Conservation (phyloP, 768 basidiomycete genomes). For the Leccinum subtestaceum region DNA sequence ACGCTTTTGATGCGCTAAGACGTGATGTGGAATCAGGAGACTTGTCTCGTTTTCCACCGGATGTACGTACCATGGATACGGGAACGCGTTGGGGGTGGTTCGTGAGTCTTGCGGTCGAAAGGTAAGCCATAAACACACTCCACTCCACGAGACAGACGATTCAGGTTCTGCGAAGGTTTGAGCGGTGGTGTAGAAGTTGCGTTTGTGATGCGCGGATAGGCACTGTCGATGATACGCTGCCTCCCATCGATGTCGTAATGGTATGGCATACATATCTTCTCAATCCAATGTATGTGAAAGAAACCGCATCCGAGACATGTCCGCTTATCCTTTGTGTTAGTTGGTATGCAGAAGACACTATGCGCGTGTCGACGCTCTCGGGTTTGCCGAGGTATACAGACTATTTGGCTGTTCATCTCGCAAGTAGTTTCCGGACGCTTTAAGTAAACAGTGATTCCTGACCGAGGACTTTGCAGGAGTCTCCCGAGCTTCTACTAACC, state of each 20-base stretch:
- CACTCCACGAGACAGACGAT: not conserved
- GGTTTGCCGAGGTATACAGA: conserved; percentile 10
- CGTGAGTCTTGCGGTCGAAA: conserved; percentile 34
- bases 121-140: conserved; percentile 12
- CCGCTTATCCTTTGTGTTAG: not conserved
- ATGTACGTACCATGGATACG: conserved; percentile 9
- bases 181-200: conserved; percentile 29
- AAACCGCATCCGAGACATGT: not conserved
- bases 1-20: conserved; percentile 24
- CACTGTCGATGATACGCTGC: conserved; percentile 11
- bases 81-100: conserved; percentile 36
- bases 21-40: conserved; percentile 16
- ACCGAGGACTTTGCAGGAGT: not conserved
- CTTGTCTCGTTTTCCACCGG: conserved; percentile 13
- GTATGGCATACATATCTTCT: conserved; percentile 38
- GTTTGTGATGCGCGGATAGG: not conserved
- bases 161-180: conserved; percentile 24
- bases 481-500: conserved; percentile 5
- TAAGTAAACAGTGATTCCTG: not conserved
- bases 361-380: conserved; percentile 3
- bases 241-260: conserved; percentile 37
- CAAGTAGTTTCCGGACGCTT: not conserved
- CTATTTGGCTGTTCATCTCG: conserved; percentile 12
- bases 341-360: conserved; percentile 22
- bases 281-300: conserved; percentile 28